A percentile compares a stretch with the other conserved stretches of the same genome.
Evolutionary conservation across 73 alveolate species (phyloP).

Genomic region (Blepharisma stoltei): DNA sequence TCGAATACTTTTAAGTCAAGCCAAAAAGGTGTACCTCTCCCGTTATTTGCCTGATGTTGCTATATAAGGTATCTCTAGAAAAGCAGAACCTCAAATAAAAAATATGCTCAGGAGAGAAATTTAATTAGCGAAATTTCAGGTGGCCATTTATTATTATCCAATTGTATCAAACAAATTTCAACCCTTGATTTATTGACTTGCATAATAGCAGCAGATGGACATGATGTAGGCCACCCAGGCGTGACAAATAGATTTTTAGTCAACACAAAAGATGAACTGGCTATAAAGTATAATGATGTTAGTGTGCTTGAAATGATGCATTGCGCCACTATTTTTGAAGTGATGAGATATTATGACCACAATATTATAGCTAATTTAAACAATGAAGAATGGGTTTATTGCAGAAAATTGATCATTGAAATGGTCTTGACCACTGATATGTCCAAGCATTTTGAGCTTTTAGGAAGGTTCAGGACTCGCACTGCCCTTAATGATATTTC

Average conservation of each 20-base stretch:
- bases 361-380: background rate
- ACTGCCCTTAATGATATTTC: background rate
- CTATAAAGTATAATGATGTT: slow-evolving; percentile 5
- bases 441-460: background rate
- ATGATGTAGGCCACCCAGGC: slow-evolving; percentile 34
- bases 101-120: too few species aligned
- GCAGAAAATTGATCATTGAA: background rate
- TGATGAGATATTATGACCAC: background rate
- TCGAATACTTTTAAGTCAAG: too few species aligned
- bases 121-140: too few species aligned
- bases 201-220: slow-evolving; percentile 25
- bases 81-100: too few species aligned
- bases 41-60: too few species aligned
- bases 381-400: background rate
- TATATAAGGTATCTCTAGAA: too few species aligned
- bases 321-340: background rate
- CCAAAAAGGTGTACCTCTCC: too few species aligned
- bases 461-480: slow-evolving; percentile 9
- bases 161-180: background rate
- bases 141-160: too few species aligned
- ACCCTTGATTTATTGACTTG: slow-evolving; percentile 4
- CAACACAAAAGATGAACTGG: slow-evolving; percentile 24
- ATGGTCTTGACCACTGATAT: background rate
- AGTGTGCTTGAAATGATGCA: slow-evolving; percentile 14
- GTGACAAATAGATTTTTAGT: slow-evolving; percentile 25